A percentile compares a stretch with the other conserved stretches of the same genome.
phyloP scores from a whole-genome alignment of 441 rosid genomes.

The Bruguiera hainesii region DNA sequence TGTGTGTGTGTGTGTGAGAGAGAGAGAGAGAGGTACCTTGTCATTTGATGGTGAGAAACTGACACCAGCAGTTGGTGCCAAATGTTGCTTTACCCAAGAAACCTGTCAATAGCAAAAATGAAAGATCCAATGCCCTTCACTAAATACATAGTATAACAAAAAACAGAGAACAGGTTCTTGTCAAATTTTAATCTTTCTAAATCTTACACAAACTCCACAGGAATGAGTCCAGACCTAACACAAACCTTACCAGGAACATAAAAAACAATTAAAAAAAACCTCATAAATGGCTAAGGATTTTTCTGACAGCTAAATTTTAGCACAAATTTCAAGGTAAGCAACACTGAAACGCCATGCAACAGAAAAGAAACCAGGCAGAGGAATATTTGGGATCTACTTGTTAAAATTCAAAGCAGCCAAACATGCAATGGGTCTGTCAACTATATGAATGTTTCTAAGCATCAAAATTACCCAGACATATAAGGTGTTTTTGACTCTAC shows the following conservation, averaged over 20 bases:
- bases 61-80: conserved; percentile 89
- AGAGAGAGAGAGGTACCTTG: conserved; percentile 47
- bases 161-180: not conserved
- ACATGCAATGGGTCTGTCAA: not conserved
- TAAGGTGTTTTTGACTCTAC: conserved; percentile 1
- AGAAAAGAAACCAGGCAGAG: not conserved
- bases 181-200: not conserved
- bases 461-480: conserved; percentile 12
- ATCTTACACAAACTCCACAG: no score
- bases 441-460: conserved; percentile 6
- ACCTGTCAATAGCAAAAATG: conserved; percentile 44
- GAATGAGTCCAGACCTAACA: not conserved
- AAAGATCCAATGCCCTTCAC: conserved; percentile 14
- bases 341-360: not conserved
- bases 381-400: conserved; percentile 3
- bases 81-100: conserved; percentile 94
- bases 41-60: conserved; percentile 93
- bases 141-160: not conserved
- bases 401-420: not conserved
- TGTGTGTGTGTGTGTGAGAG: not conserved
- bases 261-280: not conserved
- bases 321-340: not conserved
- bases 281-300: not conserved
- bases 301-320: no score
- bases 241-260: not conserved